Percentiles rank a stretch among this genome's conserved stretches.
Conservation (phyloP, 2,329 filamentous ascomycete species). For the Colletotrichum tamarilloi region DNA sequence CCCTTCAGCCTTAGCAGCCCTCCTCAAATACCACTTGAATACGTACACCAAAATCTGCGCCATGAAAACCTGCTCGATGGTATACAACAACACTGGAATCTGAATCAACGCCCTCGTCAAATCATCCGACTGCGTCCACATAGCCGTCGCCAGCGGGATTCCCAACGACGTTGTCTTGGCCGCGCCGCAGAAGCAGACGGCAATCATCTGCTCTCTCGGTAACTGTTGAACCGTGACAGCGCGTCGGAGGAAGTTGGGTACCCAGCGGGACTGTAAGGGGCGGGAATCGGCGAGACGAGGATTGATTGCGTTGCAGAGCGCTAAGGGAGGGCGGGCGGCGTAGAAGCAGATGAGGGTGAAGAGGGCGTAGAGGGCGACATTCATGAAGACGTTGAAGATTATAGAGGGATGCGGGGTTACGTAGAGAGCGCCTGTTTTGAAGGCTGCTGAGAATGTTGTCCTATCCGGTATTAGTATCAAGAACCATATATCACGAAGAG, state of each 20-base stretch:
- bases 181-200: slow-evolving; percentile 78
- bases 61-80: slow-evolving; percentile 65
- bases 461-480: slow-evolving; percentile 48
- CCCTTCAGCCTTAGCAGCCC: slow-evolving; percentile 39
- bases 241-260: slow-evolving; percentile 40
- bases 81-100: slow-evolving; percentile 72
- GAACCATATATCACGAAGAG: not conserved
- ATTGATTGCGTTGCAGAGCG: slow-evolving; percentile 48
- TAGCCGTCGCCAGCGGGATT: slow-evolving; percentile 74
- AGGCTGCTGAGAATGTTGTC: slow-evolving; percentile 75
- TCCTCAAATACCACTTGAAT: slow-evolving; percentile 58
- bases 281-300: slow-evolving; percentile 46
- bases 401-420: slow-evolving; percentile 69
- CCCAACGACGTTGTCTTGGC: slow-evolving; percentile 79
- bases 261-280: slow-evolving; percentile 28
- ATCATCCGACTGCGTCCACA: slow-evolving; percentile 69
- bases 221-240: slow-evolving; percentile 44
- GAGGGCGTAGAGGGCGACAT: slow-evolving; percentile 70
- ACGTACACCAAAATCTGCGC: slow-evolving; percentile 58
- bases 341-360: slow-evolving; percentile 72
- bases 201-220: slow-evolving; percentile 71
- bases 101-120: slow-evolving; percentile 68
- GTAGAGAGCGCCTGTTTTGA: slow-evolving; percentile 71
- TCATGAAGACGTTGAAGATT: slow-evolving; percentile 75
- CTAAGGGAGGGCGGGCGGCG: slow-evolving; percentile 55